Evolutionary conservation across 139 green algal genomes (phyloP).

Genomic region (Volvox africanus): DNA sequence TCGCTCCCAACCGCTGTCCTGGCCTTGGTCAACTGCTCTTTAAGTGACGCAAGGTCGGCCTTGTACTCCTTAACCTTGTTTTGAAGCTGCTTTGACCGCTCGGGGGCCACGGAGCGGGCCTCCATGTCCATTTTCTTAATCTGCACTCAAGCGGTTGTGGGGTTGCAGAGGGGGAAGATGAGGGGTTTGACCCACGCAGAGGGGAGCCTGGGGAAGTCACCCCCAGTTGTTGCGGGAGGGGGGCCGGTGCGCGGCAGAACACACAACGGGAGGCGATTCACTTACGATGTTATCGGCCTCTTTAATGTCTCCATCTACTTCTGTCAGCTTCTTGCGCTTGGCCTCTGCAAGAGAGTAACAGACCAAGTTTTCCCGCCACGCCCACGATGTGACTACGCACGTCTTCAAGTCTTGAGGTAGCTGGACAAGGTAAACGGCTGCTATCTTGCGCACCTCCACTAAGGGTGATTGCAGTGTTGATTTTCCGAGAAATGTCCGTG

Average conservation of each 20-base stretch:
- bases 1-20: slow-evolving; percentile 20
- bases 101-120: slow-evolving; percentile 83
- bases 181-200: not conserved
- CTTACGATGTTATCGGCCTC: slow-evolving; percentile 89
- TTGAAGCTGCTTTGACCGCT: slow-evolving; percentile 72
- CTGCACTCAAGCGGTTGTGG: slow-evolving; percentile 54
- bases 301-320: slow-evolving; percentile 85
- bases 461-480: slow-evolving; percentile 62
- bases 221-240: not conserved
- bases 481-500: slow-evolving; percentile 78
- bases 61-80: slow-evolving; percentile 93
- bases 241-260: too few species aligned
- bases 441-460: slow-evolving; percentile 66
- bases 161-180: not conserved
- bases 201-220: not conserved
- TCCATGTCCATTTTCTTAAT: slow-evolving; percentile 98
- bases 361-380: not conserved
- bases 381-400: not conserved
- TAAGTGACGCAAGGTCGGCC: slow-evolving; percentile 83
- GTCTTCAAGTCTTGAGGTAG: too few species aligned
- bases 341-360: slow-evolving; percentile 67
- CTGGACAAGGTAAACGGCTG: too few species aligned
- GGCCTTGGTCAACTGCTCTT: slow-evolving; percentile 67
- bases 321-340: slow-evolving; percentile 67
- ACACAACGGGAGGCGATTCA: too few species aligned